A percentile compares a stretch with the other conserved stretches of the same genome.
Evolutionary conservation across 805 yeast genomes (phyloP).

Genomic region (Candida ortonii): DNA sequence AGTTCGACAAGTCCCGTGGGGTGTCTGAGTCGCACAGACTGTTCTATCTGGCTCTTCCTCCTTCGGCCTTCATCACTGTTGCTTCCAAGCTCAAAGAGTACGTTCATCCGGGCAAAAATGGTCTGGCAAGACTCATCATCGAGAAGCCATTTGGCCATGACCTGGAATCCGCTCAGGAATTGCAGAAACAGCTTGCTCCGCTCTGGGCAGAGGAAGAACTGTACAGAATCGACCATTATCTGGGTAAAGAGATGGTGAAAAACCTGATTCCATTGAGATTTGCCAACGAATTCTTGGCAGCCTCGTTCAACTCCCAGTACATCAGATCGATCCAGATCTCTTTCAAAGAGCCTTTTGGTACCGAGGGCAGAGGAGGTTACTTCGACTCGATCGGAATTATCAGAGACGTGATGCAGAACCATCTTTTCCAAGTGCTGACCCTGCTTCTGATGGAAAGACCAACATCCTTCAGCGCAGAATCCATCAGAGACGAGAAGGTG

Average conservation of each 20-base stretch:
- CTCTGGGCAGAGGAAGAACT: conserved; percentile 87
- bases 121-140: conserved; percentile 77
- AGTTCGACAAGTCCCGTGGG: conserved; percentile 50
- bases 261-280: conserved; percentile 86
- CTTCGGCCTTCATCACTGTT: conserved; percentile 81
- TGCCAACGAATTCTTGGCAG: conserved; percentile 81
- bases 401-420: conserved; percentile 98
- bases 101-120: conserved; percentile 61
- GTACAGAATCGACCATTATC: conserved; percentile 93
- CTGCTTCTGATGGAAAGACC: conserved; percentile 96
- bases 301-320: conserved; percentile 84
- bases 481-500: conserved; percentile 94
- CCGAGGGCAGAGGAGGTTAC: conserved; percentile 98
- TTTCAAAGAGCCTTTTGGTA: conserved; percentile 97
- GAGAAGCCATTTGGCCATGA: conserved; percentile 99
- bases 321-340: conserved; percentile 81
- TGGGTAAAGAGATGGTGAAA: conserved; percentile 98
- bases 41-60: conserved; percentile 93
- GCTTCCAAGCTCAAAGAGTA: conserved; percentile 67
- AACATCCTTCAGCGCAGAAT: conserved; percentile 84
- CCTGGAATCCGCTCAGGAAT: conserved; percentile 68
- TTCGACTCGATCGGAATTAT: conserved; percentile 93
- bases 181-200: conserved; percentile 78
- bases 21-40: conserved; percentile 66
- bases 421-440: conserved; percentile 87